Base-by-base conservation (phyloP, 2,329 filamentous ascomycete genomes). In the Hypoxylon sp. region DNA sequence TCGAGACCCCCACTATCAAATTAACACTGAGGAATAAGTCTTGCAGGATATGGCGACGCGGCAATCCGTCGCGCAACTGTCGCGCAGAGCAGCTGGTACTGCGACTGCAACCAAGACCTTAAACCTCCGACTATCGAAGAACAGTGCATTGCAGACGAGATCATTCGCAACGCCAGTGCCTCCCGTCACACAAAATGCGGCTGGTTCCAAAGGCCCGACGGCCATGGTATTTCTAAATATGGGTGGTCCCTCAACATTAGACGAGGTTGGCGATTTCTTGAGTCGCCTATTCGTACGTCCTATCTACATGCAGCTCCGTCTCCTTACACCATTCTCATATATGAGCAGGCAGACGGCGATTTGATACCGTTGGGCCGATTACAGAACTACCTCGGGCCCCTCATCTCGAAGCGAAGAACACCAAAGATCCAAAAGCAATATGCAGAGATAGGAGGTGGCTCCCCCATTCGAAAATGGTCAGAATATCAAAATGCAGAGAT, bases 151-250 rank as follows among this genome's bases (percentile, higher is more conserved):
- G 70, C 77, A 80, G 80, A 82, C 71, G 59, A 79, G 84, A 72
- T 78, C 77, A 47, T 80, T 86, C 71, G 90, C 90, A 29, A 91
- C 88, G 12, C 83, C 85, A 16, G 88, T 88, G 3, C 91, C 92
- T 9, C 92, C 93, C 6, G 93, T 96, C 21, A 94, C 92, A 0
- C 93, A 96, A 78, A 86, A 93, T 85, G 84, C 87, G 5, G 87
- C 87, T 0, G 87, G 86, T 11, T 86, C 85, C 43, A 85, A 92
- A 76, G 95, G 95, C 0, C 94, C 94, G 6, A 99, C 96, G 3
- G 96, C 96, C 45, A 98, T 99, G 89, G 96, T 99, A 12, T 97
- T 99, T 76, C 88, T 99, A 82, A 99, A 99, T 81, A 99, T 99
- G 96, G 96, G 96, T 65, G 96, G 96, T 0, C 96, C 96, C 2